These are phyloP conservation scores for Microcos paniculata DNA, from an alignment of 345 rosid species.

Conservation along the genomic window DNA sequence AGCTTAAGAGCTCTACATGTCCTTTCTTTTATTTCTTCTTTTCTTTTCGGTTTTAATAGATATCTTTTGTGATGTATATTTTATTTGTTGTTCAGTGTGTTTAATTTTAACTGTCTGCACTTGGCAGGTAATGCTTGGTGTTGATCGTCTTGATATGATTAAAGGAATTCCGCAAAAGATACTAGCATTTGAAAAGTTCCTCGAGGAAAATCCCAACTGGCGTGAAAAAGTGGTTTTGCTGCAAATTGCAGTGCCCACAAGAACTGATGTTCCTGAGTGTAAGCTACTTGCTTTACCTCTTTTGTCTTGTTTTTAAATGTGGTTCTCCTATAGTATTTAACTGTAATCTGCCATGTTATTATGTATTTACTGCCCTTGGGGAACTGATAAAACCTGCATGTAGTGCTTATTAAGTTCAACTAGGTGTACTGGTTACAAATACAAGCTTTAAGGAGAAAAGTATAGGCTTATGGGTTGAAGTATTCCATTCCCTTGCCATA, in stretches of 20 bases:
- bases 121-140: conserved; percentile 95
- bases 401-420: not conserved
- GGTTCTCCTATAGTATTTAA: not conserved
- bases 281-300: conserved; percentile 31
- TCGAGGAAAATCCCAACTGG: conserved; percentile 94
- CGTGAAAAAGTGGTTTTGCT: conserved; percentile 95
- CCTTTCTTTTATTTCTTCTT: not conserved
- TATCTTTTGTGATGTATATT: not conserved
- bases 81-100: conserved; percentile 8
- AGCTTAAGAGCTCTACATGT: not conserved
- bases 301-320: conserved; percentile 11
- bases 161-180: conserved; percentile 99
- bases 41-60: not conserved
- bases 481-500: not conserved
- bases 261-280: conserved; percentile 99
- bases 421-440: not conserved
- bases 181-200: conserved; percentile 98
- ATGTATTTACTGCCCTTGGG: not conserved
- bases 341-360: not conserved
- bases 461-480: not conserved
- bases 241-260: conserved; percentile 99
- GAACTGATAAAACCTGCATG: not conserved
- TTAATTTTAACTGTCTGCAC: conserved; percentile 6
- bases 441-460: not conserved
- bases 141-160: conserved; percentile 99